These are phyloP conservation scores for Globisporangium megalacanthum DNA, from an alignment of 352 stramenopile genomes.

Conservation along the genomic window DNA sequence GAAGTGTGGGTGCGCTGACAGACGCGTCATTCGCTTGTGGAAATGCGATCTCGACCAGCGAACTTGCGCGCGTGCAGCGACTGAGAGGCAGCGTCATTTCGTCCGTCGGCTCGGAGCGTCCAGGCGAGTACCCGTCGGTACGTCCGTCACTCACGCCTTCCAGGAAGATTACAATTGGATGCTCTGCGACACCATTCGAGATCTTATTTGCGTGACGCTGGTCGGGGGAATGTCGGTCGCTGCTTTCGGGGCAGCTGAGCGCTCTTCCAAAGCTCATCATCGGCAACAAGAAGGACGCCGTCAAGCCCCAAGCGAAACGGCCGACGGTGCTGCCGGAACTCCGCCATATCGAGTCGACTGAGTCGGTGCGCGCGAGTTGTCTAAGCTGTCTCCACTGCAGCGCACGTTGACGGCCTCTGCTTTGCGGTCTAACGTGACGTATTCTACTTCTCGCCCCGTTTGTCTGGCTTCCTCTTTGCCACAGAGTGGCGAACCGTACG, in stretches of 20 bases:
- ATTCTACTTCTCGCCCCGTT: background rate
- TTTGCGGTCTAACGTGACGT: too few relatives aligned
- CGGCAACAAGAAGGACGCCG: conserved; percentile 73
- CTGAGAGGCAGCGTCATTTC: conserved; percentile 54
- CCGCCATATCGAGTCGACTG: conserved; percentile 41
- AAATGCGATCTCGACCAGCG: conserved; percentile 12
- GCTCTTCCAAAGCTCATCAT: conserved; percentile 69
- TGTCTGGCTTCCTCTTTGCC: background rate
- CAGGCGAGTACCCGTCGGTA: conserved; percentile 36
- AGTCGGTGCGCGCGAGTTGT: conserved; percentile 29
- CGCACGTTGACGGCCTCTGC: too few relatives aligned
- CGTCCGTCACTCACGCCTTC: too few relatives aligned
- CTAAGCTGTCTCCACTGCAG: background rate
- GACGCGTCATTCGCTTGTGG: too few relatives aligned
- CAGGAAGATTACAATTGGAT: too few relatives aligned
- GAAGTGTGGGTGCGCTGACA: background rate
- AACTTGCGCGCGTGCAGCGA: conserved; percentile 42
- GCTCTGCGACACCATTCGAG: background rate
- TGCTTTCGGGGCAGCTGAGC: conserved; percentile 18
- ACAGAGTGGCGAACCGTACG: conserved; percentile 52
- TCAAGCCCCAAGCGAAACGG: conserved; percentile 27
- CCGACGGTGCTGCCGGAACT: conserved; percentile 31
- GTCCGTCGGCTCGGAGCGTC: conserved; percentile 13
- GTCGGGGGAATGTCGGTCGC: background rate
- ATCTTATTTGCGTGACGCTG: too few relatives aligned